Percentiles rank a stretch among this genome's conserved stretches.
These are phyloP conservation scores for Ilex asprella DNA, from an alignment of 257 asterid genomes.

Conservation along the genomic window DNA sequence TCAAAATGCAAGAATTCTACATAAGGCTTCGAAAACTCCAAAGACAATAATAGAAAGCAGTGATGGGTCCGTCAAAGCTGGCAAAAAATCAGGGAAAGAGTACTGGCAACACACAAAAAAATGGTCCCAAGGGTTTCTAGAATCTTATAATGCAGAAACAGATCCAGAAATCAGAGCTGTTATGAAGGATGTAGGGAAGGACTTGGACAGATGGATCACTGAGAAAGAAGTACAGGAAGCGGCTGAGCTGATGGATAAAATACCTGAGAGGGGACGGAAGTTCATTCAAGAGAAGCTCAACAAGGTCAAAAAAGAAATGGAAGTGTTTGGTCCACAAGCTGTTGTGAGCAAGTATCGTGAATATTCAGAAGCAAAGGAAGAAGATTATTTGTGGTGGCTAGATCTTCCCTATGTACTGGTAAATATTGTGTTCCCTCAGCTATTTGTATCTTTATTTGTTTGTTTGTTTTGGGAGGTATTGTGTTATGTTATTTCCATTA, in stretches of 20 bases:
- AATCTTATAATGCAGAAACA: constrained; percentile 70
- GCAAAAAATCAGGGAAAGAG: constrained; percentile 77
- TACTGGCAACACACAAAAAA: constrained; percentile 95
- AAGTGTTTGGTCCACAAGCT: constrained; percentile 86
- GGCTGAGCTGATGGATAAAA: constrained; percentile 58
- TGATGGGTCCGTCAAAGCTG: constrained; percentile 76
- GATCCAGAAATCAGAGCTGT: constrained; percentile 75
- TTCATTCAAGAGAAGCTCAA: constrained; percentile 60
- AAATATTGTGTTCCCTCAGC: constrained; percentile 5
- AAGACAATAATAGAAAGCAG: constrained; percentile 79
- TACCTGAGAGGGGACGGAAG: constrained; percentile 65
- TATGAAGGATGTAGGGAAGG: constrained; percentile 86
- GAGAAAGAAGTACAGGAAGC: constrained; percentile 93
- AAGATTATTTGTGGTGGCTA: constrained; percentile 96
- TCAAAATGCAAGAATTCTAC: neutral
- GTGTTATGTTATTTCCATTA: neutral
- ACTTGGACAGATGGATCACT: constrained; percentile 90
- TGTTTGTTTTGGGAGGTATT: neutral
- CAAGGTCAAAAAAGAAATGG: constrained; percentile 87
- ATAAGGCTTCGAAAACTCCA: constrained; percentile 24
- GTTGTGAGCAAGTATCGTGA: constrained; percentile 93
- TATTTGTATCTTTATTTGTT: constrained; percentile 2
- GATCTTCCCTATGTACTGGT: constrained; percentile 84
- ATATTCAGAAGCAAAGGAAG: constrained; percentile 75
- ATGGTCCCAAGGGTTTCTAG: constrained; percentile 85